Base-by-base conservation (phyloP, 2,329 filamentous ascomycete species). In the Sclerotinia minor region DNA sequence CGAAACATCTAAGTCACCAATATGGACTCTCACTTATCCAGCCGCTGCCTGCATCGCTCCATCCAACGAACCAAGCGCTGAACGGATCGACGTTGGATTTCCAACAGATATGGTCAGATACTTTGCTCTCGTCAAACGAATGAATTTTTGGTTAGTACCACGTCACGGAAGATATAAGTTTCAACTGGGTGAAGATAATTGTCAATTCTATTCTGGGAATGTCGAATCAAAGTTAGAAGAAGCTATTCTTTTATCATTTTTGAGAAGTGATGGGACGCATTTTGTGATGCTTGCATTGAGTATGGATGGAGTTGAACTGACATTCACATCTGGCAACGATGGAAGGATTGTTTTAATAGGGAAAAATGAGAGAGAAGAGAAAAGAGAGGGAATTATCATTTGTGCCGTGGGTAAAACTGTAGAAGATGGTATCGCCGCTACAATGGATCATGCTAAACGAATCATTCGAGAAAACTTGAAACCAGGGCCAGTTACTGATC, bases 231-330 rank as follows among this genome's bases (percentile, higher is more conserved):
- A 13, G 26, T 44, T 19, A 55, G 67, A 69, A 50, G 69, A 71
- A 53, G 55, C 66, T 2, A 65, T 71, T 68, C 32, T 71, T 21
- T 21, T 68, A 6, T 71, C 68, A 5, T 68, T 69, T 17, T 24
- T 71, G n/a, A 50, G 47, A n/a, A 38, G 32, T 45, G 60, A 69
- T 66, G 67, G 69, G 13, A 55, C 55, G 29, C 65, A 71, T 38
- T 32, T 70, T 13, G 64, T 68, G 13, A 45, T 71, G 45, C 58
- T 71, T 54, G 68, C 65, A 17, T 11, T 71, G 50, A 71, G 69
- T 38, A 32, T 70, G 17, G 32, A 70, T 55, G 68, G 67, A 26
- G 49, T 68, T 35, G 50, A 63, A 11, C 67, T 49, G 15, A 64
- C 65, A 0, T 19, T 71, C 8, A 66, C 58, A 45, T 57, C 68